Evolutionary conservation across 2,329 filamentous ascomycete species (phyloP), one percentile per base, ranked within the genome.

Genomic region (Paramyrothecium sp.): DNA sequence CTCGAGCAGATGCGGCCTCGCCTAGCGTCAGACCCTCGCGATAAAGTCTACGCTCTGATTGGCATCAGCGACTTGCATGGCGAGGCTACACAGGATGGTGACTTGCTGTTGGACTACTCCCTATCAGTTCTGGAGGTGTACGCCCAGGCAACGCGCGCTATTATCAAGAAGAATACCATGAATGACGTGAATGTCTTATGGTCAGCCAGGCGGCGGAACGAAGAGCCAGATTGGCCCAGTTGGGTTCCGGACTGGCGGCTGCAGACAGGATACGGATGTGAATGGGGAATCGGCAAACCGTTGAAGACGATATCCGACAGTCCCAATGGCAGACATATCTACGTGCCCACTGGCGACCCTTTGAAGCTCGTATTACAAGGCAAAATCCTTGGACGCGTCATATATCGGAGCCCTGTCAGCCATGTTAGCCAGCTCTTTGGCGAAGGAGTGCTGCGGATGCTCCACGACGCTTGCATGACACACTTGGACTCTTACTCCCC

Each of bases 211-310:
- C 60, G 57, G 10, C 59, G 56, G 12, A 58, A 54, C 2, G 4
- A 52, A 1, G 60, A 61, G 10, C 38, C 19, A 16, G 51, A 20
- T 11, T 63, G 62, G 61, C 62, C 58, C 3, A 64, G 56, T 17
- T 64, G 62, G 62, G 62, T 64, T 13, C 61, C 61, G 1, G 62
- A 64, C 34, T 64, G 61, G 60, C 33, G 61, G 48, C 47, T 62
- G 12, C 30, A 56, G 20, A 64, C 57, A 0, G 62, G 61, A 1
- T 57, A 60, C 2, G 62, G 62, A 0, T 64, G 62, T 13, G 30
- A 48, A 12, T 64, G 61, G 58, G 62, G 61, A 0, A 56, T 62
- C 1, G 61, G 61, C 11, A 26, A 55, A 0, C 54, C 61, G 2
- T 48, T 61, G 2, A 55, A 58, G 16, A 46, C 41, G 2, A n/a